Evolutionary conservation across 2,329 filamentous ascomycete genomes (phyloP), one percentile per base, ranked within the genome.

Genomic region (Alternaria atra): DNA sequence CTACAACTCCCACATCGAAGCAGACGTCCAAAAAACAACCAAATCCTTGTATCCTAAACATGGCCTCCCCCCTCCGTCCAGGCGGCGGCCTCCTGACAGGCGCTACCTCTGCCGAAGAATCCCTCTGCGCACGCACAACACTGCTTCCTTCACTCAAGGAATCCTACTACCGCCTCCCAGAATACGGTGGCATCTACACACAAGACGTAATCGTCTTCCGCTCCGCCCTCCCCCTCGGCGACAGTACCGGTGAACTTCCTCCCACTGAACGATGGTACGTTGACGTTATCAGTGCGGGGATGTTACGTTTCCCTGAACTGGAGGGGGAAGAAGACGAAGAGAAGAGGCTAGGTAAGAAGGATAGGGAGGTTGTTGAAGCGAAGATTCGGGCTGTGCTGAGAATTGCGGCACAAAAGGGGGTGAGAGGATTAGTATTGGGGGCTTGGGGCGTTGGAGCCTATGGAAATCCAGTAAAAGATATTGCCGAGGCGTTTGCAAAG

Each of bases 391-490:
- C 80, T 6, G 86, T 89, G 1, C 69, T 90, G 73, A 80, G 86
- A 1, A 83, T 89, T 5, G 66, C 63, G 5, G 80, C 82, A 2
- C 73, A 80, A 8, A 69, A 76, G 58, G 83, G 84, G 0, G 80
- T 80, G 4, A 79, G 76, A 37, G 83, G 78, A 56, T 67, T 90
- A 0, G 84, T 90, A 0, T 78, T 90, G 0, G 88, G 88, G 0
- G 87, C 88, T 0, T 90, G 87, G 87, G 88, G 88, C 0, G 89
- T 87, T 61, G 88, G 88, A 3, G 86, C 86, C 0, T 87, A 89
- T 58, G 87, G 86, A 0, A 90, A 90, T 63, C 88, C 88, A 0
- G 83, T 88, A 0, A 77, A 77, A 1, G 86, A 90, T 72, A 77
- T 90, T 30, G 87, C 87, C 13, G 76, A 79, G 17, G 81, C 84